Evolutionary conservation across 441 rosid species (phyloP).

Genomic region (Raphanus hybrid): DNA sequence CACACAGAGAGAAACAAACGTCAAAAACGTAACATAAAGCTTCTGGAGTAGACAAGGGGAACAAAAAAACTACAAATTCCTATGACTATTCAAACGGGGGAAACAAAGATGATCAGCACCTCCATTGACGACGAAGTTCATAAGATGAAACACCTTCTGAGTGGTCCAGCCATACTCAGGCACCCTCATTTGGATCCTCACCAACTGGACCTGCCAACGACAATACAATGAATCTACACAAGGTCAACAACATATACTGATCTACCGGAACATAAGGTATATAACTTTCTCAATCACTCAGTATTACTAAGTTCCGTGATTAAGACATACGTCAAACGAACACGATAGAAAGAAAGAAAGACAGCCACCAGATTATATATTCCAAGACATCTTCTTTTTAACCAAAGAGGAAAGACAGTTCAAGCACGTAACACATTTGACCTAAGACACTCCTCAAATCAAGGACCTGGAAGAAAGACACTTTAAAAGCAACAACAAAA

Average conservation of each 20-base stretch:
- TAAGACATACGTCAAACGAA: not conserved
- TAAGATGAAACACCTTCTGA: conserved; percentile 92
- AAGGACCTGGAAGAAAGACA: not conserved
- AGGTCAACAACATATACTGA: not conserved
- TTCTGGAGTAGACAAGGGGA: not conserved
- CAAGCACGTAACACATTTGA: conserved; percentile 23
- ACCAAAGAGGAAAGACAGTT: conserved; percentile 29
- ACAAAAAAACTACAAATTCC: not conserved
- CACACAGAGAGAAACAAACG: conserved; percentile 21
- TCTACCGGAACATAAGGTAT: not conserved
- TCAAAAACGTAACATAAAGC: not conserved
- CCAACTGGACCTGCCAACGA: conserved; percentile 68
- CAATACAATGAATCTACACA: conserved; percentile 3
- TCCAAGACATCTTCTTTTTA: not conserved
- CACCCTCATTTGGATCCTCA: conserved; percentile 87
- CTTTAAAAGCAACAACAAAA: too few relatives aligned
- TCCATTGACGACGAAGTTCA: conserved; percentile 96
- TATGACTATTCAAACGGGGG: not conserved
- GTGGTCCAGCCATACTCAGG: conserved; percentile 97
- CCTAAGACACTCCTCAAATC: conserved; percentile 8
- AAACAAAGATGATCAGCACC: conserved; percentile 54
- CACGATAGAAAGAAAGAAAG: not conserved
- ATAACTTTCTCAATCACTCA: not conserved
- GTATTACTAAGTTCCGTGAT: not conserved
- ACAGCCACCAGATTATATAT: not conserved